A percentile compares a stretch with the other conserved stretches of the same genome.
Conservation (phyloP, 305 asterid genomes). For the Nicotiana rustica region DNA sequence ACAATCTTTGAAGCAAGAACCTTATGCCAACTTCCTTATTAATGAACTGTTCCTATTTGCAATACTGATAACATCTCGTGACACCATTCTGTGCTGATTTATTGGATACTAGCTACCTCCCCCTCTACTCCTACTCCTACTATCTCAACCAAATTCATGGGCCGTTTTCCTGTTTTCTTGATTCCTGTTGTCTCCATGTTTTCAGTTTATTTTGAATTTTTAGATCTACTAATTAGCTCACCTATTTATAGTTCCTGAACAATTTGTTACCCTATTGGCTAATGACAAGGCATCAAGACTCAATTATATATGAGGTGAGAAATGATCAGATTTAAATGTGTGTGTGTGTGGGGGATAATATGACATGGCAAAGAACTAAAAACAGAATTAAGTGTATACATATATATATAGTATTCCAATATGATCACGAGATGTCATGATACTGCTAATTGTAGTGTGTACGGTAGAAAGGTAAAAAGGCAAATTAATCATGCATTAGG, state of each 20-base stretch:
- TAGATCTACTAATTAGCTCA: background rate
- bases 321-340: background rate
- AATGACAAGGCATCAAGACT: too few species aligned
- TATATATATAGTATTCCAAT: background rate
- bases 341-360: background rate
- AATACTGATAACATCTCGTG: constrained; percentile 31
- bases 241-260: background rate
- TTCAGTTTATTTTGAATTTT: background rate
- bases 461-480: constrained; percentile 23
- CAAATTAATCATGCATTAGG: constrained; percentile 25
- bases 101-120: constrained; percentile 32
- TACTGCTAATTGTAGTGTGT: constrained; percentile 9
- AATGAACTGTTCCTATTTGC: constrained; percentile 36
- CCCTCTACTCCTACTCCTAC: background rate
- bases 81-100: constrained; percentile 28
- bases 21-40: constrained; percentile 34
- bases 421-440: constrained; percentile 27
- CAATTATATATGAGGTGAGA: background rate
- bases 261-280: background rate
- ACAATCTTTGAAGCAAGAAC: constrained; percentile 37
- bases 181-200: background rate
- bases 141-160: background rate
- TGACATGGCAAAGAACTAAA: background rate
- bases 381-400: background rate
- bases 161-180: background rate